These are phyloP conservation scores for Spatholobus suberectus DNA, from an alignment of 306 rosid species.

Conservation along the genomic window DNA sequence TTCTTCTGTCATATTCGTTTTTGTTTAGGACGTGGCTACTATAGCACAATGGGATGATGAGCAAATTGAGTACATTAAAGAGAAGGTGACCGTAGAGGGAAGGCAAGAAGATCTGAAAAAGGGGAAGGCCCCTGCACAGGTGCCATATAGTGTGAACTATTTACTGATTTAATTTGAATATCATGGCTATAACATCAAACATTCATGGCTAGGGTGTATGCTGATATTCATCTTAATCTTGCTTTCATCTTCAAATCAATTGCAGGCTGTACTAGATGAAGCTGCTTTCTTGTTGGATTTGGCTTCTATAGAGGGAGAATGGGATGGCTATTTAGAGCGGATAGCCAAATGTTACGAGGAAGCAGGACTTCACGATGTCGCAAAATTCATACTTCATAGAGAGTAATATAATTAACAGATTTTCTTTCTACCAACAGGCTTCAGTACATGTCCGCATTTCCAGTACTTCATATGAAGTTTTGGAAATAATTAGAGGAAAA, in stretches of 20 bases:
- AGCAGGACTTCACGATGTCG: slow-evolving; percentile 75
- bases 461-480: slow-evolving; percentile 34
- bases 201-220: neutral
- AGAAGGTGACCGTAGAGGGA: slow-evolving; percentile 90
- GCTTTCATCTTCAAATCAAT: slow-evolving; percentile 15
- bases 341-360: slow-evolving; percentile 82
- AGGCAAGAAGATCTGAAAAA: slow-evolving; percentile 80
- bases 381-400: slow-evolving; percentile 71
- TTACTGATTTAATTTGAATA: neutral
- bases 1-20: slow-evolving; percentile 27
- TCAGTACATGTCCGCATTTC: slow-evolving; percentile 1
- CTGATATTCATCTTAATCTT: slow-evolving; percentile 7
- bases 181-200: neutral
- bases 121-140: slow-evolving; percentile 93
- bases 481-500: slow-evolving; percentile 8
- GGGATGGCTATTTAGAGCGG: slow-evolving; percentile 75
- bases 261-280: slow-evolving; percentile 88
- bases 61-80: slow-evolving; percentile 90
- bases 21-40: slow-evolving; percentile 78
- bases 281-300: slow-evolving; percentile 93
- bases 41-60: slow-evolving; percentile 97
- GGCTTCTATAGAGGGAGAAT: slow-evolving; percentile 88
- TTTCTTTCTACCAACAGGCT: slow-evolving; percentile 18
- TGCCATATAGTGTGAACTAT: slow-evolving; percentile 33
- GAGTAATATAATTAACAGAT: slow-evolving; percentile 40